Evolutionary conservation across 768 basidiomycete genomes (phyloP).

Genomic region (Xerocomellus amylosporus): DNA sequence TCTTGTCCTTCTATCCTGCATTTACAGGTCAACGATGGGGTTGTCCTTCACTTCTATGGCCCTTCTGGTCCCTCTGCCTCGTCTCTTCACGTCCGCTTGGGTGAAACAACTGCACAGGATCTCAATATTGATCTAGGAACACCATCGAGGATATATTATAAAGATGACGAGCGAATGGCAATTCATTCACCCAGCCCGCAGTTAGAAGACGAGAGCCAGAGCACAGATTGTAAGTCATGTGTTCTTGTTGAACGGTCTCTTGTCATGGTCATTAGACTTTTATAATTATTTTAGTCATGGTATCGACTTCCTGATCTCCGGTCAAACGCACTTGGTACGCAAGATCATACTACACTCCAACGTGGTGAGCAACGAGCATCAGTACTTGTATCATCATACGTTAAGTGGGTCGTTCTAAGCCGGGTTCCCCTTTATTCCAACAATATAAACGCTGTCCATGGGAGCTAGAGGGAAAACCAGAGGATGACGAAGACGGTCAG

Average conservation of each 20-base stretch:
- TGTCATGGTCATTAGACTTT: constrained; percentile 55
- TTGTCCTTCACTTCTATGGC: constrained; percentile 67
- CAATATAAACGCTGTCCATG: constrained; percentile 89
- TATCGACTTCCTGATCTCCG: constrained; percentile 80
- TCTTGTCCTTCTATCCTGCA: neutral
- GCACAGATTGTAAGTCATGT: constrained; percentile 47
- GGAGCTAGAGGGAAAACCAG: constrained; percentile 77
- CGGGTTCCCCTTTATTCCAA: constrained; percentile 86
- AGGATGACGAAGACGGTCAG: constrained; percentile 80
- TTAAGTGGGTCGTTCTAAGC: constrained; percentile 42
- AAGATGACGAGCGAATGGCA: constrained; percentile 85
- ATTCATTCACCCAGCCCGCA: constrained; percentile 60
- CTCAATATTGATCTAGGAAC: constrained; percentile 74
- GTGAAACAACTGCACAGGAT: constrained; percentile 81
- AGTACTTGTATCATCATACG: neutral
- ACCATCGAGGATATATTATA: constrained; percentile 75
- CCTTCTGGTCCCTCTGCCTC: constrained; percentile 36
- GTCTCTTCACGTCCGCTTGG: constrained; percentile 60
- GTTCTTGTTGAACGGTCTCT: neutral
- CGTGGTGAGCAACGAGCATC: constrained; percentile 51
- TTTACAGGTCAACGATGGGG: constrained; percentile 65
- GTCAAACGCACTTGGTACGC: constrained; percentile 63
- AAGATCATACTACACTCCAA: constrained; percentile 91
- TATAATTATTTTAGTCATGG: constrained; percentile 94
- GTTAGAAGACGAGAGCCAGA: constrained; percentile 45